Percentiles rank a stretch among this genome's conserved stretches.
Evolutionary conservation across 116 monocot species (phyloP).

Genomic region (Trichopus zeylanicus): DNA sequence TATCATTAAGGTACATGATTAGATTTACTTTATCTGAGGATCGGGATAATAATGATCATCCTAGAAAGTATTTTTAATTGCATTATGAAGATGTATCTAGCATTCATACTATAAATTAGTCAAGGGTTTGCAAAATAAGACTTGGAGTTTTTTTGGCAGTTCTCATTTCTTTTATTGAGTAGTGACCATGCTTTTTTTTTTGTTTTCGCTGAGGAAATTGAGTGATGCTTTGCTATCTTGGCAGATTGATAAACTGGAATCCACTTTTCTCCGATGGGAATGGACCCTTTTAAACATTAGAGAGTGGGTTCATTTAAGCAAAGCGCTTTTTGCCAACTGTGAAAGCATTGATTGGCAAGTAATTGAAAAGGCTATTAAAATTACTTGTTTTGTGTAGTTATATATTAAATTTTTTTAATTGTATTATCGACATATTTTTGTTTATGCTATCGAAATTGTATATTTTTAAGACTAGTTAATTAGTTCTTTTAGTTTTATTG

Average conservation of each 20-base stretch:
- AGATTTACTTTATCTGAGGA: no score
- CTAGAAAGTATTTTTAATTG: no score
- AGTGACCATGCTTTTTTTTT: constrained; percentile 1
- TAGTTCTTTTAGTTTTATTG: background rate
- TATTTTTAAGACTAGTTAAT: background rate
- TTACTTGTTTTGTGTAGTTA: background rate
- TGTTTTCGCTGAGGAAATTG: background rate
- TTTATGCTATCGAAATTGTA: background rate
- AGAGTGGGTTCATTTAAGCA: constrained; percentile 69
- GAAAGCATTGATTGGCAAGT: constrained; percentile 98
- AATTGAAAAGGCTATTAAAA: constrained; percentile 6
- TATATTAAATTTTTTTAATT: background rate
- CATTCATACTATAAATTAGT: no score
- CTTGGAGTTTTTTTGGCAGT: background rate
- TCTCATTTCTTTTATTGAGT: background rate
- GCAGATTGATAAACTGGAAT: constrained; percentile 86
- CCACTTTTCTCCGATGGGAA: constrained; percentile 63
- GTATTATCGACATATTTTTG: background rate
- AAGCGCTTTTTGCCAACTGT: constrained; percentile 71
- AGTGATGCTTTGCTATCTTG: background rate
- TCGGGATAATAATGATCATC: no score
- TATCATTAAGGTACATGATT: no score
- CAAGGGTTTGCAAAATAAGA: no score
- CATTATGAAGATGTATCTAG: no score
- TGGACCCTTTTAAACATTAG: constrained; percentile 39